Conservation (phyloP, 148 eudicot species). For the Rhododendron griersonianum region DNA sequence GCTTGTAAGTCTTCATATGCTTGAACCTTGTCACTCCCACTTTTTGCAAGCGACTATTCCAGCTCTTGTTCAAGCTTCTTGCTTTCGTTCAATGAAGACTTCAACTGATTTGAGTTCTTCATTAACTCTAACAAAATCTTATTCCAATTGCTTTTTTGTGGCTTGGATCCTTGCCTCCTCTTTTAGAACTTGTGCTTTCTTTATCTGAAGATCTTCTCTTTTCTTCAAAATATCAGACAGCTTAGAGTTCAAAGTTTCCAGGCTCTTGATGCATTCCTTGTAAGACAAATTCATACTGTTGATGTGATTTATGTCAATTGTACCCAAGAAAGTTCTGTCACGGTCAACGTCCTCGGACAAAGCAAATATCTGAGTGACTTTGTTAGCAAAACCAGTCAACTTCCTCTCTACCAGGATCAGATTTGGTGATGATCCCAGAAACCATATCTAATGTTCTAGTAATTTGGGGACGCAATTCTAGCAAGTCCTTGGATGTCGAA, state of each 20-base stretch:
- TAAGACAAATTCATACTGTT: neutral
- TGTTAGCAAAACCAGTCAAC: neutral
- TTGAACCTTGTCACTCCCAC: neutral
- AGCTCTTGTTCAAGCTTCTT: neutral
- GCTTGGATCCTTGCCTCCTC: neutral
- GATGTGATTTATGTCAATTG: neutral
- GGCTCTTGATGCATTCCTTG: neutral
- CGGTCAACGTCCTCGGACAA: neutral
- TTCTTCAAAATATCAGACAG: neutral
- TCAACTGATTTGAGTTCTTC: neutral
- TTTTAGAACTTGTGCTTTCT: neutral
- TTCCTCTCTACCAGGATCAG: neutral
- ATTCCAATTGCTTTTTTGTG: neutral
- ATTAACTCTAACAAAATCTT: too few species aligned
- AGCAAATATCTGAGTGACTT: neutral
- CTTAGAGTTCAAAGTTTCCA: neutral
- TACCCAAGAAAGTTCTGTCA: neutral
- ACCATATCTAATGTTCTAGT: neutral
- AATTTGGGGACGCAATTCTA: neutral
- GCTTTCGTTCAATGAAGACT: neutral
- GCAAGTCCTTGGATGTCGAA: neutral
- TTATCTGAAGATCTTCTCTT: neutral
- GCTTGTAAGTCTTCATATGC: neutral
- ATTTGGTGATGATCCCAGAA: neutral
- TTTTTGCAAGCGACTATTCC: neutral